Evolutionary conservation across 805 yeast genomes (phyloP).

Genomic region (Zygosaccharomyces siamensis): DNA sequence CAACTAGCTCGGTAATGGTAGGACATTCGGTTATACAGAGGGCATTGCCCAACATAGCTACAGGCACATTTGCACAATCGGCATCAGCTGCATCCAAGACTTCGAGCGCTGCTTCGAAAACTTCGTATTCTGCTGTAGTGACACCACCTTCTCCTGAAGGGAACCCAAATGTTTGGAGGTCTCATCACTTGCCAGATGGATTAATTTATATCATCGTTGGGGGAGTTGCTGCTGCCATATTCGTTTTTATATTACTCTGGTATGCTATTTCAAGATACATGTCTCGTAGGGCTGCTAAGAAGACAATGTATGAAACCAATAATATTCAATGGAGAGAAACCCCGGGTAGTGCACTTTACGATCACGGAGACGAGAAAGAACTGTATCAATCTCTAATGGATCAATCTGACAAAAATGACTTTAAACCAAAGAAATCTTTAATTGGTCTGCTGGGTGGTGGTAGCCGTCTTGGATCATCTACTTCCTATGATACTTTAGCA

Average conservation of each 20-base stretch:
- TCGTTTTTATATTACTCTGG: conserved; percentile 49
- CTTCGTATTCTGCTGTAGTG: conserved; percentile 32
- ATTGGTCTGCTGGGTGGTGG: conserved; percentile 6
- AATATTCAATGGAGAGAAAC: conserved; percentile 15
- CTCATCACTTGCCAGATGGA: conserved; percentile 54
- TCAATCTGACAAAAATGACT: conserved; percentile 7
- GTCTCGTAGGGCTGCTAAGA: conserved; percentile 51
- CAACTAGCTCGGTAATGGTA: conserved; percentile 2
- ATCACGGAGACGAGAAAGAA: conserved; percentile 13
- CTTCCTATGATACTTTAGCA: conserved; percentile 11
- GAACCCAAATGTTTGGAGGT: conserved; percentile 60
- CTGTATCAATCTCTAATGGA: conserved; percentile 6
- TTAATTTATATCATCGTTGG: conserved; percentile 84
- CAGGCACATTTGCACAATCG: conserved; percentile 9
- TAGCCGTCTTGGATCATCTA: conserved; percentile 8
- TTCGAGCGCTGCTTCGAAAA: conserved; percentile 11
- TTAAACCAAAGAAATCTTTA: conserved; percentile 4
- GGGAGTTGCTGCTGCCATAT: conserved; percentile 54
- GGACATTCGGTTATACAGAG: conserved; percentile 26
- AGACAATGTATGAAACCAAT: conserved; percentile 24
- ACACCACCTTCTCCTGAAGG: conserved; percentile 50
- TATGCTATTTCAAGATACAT: conserved; percentile 44
- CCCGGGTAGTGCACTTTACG: conserved; percentile 17
- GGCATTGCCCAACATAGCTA: conserved; percentile 24
- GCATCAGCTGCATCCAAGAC: conserved; percentile 8